Conservation (phyloP, 2,329 filamentous ascomycete species). For the Fusarium torulosum region DNA sequence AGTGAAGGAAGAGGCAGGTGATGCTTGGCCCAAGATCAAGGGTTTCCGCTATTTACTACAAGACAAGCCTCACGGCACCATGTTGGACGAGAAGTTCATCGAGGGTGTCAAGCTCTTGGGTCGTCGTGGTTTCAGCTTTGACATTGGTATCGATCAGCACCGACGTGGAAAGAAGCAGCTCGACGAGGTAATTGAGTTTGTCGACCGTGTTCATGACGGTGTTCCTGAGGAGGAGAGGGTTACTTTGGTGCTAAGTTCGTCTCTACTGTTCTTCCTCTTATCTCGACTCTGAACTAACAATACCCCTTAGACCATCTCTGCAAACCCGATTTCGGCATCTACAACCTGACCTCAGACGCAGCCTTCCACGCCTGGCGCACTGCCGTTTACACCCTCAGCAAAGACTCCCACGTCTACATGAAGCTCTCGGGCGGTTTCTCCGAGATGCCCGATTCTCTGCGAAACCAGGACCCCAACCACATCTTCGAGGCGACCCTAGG, state of each 20-base stretch:
- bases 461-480: constrained; percentile 62
- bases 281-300: constrained; percentile 20
- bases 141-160: constrained; percentile 85
- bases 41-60: constrained; percentile 89
- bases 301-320: constrained; percentile 81
- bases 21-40: constrained; percentile 75
- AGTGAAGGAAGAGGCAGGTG: constrained; percentile 72
- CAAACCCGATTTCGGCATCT: constrained; percentile 82
- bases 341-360: constrained; percentile 66
- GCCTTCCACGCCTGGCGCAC: constrained; percentile 77
- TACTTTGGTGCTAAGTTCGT: constrained; percentile 77
- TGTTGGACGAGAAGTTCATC: constrained; percentile 74
- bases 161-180: constrained; percentile 80
- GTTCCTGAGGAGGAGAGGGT: constrained; percentile 71
- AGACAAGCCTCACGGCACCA: constrained; percentile 75
- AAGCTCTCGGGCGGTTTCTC: constrained; percentile 91
- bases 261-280: background rate
- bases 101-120: constrained; percentile 75
- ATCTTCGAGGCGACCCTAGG: constrained; percentile 74
- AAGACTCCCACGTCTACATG: constrained; percentile 78
- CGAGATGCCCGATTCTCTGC: constrained; percentile 74
- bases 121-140: constrained; percentile 76
- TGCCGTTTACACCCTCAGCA: constrained; percentile 75
- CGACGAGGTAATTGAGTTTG: constrained; percentile 77
- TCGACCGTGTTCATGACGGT: constrained; percentile 73